Evolutionary conservation across 164 flowering plant species (phyloP), one percentile per base, ranked within the genome.

Genomic region (Sextonia rubra): DNA sequence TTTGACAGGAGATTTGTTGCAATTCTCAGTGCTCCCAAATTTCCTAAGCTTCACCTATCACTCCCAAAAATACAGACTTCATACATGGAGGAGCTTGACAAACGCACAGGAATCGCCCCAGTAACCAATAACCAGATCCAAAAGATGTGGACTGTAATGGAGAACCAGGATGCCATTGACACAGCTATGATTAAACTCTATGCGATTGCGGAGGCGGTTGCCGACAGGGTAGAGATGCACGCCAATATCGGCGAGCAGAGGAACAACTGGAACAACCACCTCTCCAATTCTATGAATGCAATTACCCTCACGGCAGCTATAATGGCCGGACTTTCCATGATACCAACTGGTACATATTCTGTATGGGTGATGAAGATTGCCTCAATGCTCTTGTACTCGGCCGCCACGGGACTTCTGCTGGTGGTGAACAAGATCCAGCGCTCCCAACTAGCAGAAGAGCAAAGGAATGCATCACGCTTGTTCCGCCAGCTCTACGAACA

Each of bases 401-500:
- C 90, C 2, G 88, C 90, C 9, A 85, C 91, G 0, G 87, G 84
- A 23, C 66, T 90, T 74, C 47, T 87, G 69, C 22, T 81, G 69
- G 71, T 86, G 55, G 82, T 87, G 82, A 88, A 86, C 83, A 89
- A 82, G 72, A 84, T 89, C 68, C 93, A 91, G 64, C 97, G 92
- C 0, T 88, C 92, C 2, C 94, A 91, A 60, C 86, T 88, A 0
- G 90, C 86, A 1, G 92, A 90, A 75, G 93, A 90, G 69, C 97
- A 91, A 65, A 63, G 90, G 20, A 87, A 90, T 25, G 90, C 89
- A 0, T 66, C 83, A 0, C 85, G 92, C 68, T 60, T 87, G 80
- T 90, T 86, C 80, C 82, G 80, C 75, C 84, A 85, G 66, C 86
- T 90, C 15, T 80, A 80, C 23, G 11, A 30, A 24, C 75, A 84